Evolutionary conservation across 352 stramenopile genomes (phyloP), one percentile per base, ranked within the genome.

Genomic region (Plasmopara muralis): DNA sequence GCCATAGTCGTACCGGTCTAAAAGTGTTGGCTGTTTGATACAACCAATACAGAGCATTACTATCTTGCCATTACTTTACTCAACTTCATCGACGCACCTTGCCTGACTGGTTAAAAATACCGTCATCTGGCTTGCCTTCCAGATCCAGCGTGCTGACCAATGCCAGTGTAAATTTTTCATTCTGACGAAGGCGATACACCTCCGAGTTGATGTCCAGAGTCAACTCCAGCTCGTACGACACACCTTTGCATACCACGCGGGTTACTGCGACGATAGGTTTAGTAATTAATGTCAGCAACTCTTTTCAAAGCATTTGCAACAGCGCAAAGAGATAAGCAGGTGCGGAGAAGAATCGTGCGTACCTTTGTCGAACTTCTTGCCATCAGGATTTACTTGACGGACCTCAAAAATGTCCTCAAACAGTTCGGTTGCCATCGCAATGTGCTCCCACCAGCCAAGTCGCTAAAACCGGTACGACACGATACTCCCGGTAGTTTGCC

Each of bases 361-460:
- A 93, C 85, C 84, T 75, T 95, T 96, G 71, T 97, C 86, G 53
- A 97, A 97, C 72, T 98, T 98, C 81, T 98, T 98, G 31, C 95
- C 95, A 51, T 98, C 95, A 15, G 96, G 96, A 73, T 99, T 99
- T 20, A 98, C 60, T 56, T 96, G 77, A 39, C 85, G 96, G 55
- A 98, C 93, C 78, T 98, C 91, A 65, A 99, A 99, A 56, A 98
- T 98, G 73, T 99, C 96, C 76, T 99, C 95, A 83, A 99, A 99
- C 44, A 99, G 68, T 63, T 94, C 82, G 18, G 83, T 91, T 67
- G 83, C 79, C 83, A 94, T 94, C 12, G 25, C 12, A 8, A 62
- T 25, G 62, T 48, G 40, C 48, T 47, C 46, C 47, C 40, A 53
- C 53, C 40, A 57, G 50, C 43, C 49, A 53, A 59, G 9, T 16